These are phyloP conservation scores for Phylloporus arenicola DNA, from an alignment of 768 basidiomycete species.

Conservation along the genomic window DNA sequence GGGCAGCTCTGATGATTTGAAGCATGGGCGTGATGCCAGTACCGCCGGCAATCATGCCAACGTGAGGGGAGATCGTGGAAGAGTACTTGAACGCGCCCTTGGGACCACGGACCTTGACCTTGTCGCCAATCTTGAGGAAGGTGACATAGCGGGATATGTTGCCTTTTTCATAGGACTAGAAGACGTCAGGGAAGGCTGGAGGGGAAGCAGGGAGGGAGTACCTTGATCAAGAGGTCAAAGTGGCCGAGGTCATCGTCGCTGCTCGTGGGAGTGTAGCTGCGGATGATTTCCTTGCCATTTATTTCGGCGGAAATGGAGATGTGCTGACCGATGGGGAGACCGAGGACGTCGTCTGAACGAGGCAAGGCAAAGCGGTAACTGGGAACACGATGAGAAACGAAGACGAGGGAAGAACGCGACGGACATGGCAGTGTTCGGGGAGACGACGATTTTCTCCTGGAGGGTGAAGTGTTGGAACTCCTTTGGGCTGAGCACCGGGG, in stretches of 20 bases:
- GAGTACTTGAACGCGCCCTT: slow-evolving; percentile 91
- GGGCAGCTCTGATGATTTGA: slow-evolving; percentile 91
- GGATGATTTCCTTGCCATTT: slow-evolving; percentile 81
- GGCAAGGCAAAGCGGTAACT: slow-evolving; percentile 94
- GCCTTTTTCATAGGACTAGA: slow-evolving; percentile 90
- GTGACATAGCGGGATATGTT: slow-evolving; percentile 90
- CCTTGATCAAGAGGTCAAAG: slow-evolving; percentile 98
- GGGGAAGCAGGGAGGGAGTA: slow-evolving; percentile 23
- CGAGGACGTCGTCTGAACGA: slow-evolving; percentile 67
- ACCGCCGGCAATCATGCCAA: slow-evolving; percentile 98
- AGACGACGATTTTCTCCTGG: slow-evolving; percentile 73
- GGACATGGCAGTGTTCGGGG: slow-evolving; percentile 94
- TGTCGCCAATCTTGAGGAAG: slow-evolving; percentile 81
- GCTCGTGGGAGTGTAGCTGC: slow-evolving; percentile 95
- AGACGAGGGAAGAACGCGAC: slow-evolving; percentile 20
- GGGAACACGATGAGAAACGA: neutral
- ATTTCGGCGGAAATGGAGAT: slow-evolving; percentile 89
- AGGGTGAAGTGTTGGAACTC: slow-evolving; percentile 83
- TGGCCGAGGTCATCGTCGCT: slow-evolving; percentile 88
- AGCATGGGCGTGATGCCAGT: slow-evolving; percentile 99
- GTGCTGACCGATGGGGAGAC: slow-evolving; percentile 95
- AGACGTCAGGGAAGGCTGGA: neutral
- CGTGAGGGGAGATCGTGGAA: slow-evolving; percentile 62
- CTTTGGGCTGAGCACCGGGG: slow-evolving; percentile 66
- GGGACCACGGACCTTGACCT: slow-evolving; percentile 88